Percentiles rank a stretch among this genome's conserved stretches.
Evolutionary conservation across 2,329 filamentous ascomycete species (phyloP).

Genomic region (Calonectria naviculata): DNA sequence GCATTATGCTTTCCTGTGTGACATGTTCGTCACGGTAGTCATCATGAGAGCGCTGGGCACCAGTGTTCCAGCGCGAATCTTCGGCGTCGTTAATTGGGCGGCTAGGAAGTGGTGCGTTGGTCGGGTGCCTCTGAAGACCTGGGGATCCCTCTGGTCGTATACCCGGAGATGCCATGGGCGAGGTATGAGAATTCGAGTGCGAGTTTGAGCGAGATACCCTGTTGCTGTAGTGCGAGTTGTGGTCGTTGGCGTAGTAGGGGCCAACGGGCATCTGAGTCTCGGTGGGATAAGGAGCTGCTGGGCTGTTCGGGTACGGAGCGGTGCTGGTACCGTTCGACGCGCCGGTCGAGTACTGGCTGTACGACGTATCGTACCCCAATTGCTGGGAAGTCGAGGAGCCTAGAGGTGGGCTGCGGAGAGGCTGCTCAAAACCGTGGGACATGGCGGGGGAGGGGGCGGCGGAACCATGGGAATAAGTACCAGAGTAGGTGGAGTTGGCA

Average conservation of each 20-base stretch:
- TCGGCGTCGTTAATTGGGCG: slow-evolving; percentile 60
- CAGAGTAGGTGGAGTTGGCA: slow-evolving; percentile 51
- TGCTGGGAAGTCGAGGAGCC: slow-evolving; percentile 40
- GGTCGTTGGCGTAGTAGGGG: slow-evolving; percentile 61
- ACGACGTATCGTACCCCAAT: slow-evolving; percentile 51
- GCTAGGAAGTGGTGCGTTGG: slow-evolving; percentile 69
- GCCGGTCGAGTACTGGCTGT: slow-evolving; percentile 50
- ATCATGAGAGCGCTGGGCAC: slow-evolving; percentile 45
- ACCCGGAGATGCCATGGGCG: slow-evolving; percentile 58
- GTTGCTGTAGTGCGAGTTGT: slow-evolving; percentile 56
- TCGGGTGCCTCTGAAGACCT: slow-evolving; percentile 67
- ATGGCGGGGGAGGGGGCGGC: slow-evolving; percentile 43
- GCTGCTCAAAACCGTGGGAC: slow-evolving; percentile 53
- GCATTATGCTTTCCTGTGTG: slow-evolving; percentile 65
- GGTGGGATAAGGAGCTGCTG: slow-evolving; percentile 63
- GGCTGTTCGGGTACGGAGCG: slow-evolving; percentile 45
- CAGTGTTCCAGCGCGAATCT: slow-evolving; percentile 53
- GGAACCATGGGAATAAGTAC: slow-evolving; percentile 40
- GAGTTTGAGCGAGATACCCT: slow-evolving; percentile 61
- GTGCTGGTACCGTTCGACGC: slow-evolving; percentile 53
- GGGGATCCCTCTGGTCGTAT: slow-evolving; percentile 54
- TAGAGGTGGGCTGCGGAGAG: slow-evolving; percentile 50
- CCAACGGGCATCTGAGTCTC: slow-evolving; percentile 65
- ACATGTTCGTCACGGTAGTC: slow-evolving; percentile 50
- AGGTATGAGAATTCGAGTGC: slow-evolving; percentile 62